A percentile compares a stretch with the other conserved stretches of the same genome.
phyloP scores from a whole-genome alignment of 352 stramenopile genomes.

The Phytophthora boehmeriae region DNA sequence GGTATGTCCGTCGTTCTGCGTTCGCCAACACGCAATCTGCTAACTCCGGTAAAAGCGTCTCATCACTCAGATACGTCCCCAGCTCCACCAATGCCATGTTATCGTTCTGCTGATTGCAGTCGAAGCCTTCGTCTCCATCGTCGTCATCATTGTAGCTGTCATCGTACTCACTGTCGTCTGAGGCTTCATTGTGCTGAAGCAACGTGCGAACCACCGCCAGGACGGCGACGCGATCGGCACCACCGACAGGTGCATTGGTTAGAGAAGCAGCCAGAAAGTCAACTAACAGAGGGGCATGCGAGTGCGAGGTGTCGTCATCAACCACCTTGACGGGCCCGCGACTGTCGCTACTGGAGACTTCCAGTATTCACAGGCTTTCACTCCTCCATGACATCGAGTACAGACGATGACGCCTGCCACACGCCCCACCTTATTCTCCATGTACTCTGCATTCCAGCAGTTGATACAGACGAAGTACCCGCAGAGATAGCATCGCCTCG shows the following conservation, averaged over 20 bases:
- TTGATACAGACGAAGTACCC: conserved; percentile 31
- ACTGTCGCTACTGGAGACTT: conserved; percentile 19
- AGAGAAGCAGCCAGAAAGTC: conserved; percentile 40
- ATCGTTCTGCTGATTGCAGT: conserved; percentile 6
- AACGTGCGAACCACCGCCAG: conserved; percentile 40
- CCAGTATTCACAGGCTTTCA: conserved; percentile 33
- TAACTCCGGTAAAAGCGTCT: conserved; percentile 18
- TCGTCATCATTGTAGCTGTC: not conserved
- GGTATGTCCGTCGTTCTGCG: conserved; percentile 39
- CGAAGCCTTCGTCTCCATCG: conserved; percentile 13
- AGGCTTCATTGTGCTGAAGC: conserved; percentile 22
- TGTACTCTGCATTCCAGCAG: conserved; percentile 32
- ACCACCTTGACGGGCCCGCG: conserved; percentile 22
- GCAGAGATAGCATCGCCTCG: conserved; percentile 30
- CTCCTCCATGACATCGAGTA: conserved; percentile 20
- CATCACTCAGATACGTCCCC: conserved; percentile 17
- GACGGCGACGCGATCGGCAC: conserved; percentile 20
- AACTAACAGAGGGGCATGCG: conserved; percentile 17
- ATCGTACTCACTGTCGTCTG: not conserved
- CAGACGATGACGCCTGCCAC: conserved; percentile 32
- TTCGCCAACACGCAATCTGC: conserved; percentile 41
- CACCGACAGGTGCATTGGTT: conserved; percentile 13
- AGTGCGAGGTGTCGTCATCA: conserved; percentile 14
- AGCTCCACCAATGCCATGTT: conserved; percentile 11
- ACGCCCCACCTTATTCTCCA: conserved; percentile 25